Base-by-base conservation (phyloP, 345 rosid genomes). In the Zanthoxylum bungeanum region DNA sequence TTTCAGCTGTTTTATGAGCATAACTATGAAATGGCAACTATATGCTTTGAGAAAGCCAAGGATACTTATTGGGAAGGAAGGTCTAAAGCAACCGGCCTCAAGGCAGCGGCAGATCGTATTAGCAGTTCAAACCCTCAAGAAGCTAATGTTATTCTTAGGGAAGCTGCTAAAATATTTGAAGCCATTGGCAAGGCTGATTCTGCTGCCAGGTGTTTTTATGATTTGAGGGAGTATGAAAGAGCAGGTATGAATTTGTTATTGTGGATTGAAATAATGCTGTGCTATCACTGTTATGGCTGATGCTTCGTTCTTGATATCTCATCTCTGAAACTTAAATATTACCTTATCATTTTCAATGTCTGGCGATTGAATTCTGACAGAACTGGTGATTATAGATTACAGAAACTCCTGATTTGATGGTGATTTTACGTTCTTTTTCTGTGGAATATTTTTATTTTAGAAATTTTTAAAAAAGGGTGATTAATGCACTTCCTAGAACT, bases 11-110 rank as follows among this genome's bases (percentile, higher is more conserved):
- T 83, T 44, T 63, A 39, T 4, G 84, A 80, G 64, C 53, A 63
- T 17, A 83, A 82, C 55, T 87, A 73, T 73, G 80, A 72, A 59
- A 83, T 80, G 87, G 88, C 88, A 25, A 75, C 79, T 28, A 64
- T 64, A 70, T 87, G 89, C 51, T 87, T 87, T 36, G 82, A 78
- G 75, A 84, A 73, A 79, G 88, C 89, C 4, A 76, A 77, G 19
- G 84, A 79, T 61, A 52, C 28, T 0, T 68, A 76, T 3, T 81
- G 88, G 66, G 86, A 80, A 70, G 82, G 62, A 65, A 42, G 79
- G 12, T 80, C 88, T 19, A 80, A 82, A 69, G 89, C 89, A 30
- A 28, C 73, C 4, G 84, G 81, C 28, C 88, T 82, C 31, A 71
- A 73, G 47, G 78, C 84, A 6, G 70, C 77, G 50, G 84, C 92